A percentile compares a stretch with the other conserved stretches of the same genome.
These are phyloP conservation scores for Scenedesmus sp. DNA, from an alignment of 163 green algal species.

Conservation along the genomic window DNA sequence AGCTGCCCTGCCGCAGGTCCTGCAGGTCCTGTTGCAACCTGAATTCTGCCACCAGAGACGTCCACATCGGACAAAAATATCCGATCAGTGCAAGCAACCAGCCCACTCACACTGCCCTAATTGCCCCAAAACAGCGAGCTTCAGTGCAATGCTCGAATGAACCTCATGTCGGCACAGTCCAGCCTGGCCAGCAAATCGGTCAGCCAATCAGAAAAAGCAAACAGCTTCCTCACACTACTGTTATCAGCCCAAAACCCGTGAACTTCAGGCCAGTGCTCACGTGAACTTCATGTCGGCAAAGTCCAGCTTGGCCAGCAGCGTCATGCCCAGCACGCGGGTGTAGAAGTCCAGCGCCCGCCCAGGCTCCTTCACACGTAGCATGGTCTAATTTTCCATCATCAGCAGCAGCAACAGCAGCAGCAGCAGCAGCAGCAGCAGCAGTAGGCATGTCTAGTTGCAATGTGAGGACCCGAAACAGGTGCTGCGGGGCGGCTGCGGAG, in stretches of 20 bases:
- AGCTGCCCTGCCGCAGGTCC: not conserved
- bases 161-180: too few species aligned
- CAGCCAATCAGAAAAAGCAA: too few species aligned
- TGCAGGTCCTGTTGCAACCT: too few species aligned
- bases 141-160: too few species aligned
- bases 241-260: too few species aligned
- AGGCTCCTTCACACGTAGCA: conserved; percentile 93
- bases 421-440: conserved; percentile 15
- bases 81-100: not conserved
- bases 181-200: too few species aligned
- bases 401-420: conserved; percentile 41
- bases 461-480: not conserved
- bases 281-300: conserved; percentile 93
- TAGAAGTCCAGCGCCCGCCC: conserved; percentile 90
- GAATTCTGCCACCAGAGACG: too few species aligned
- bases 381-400: conserved; percentile 71
- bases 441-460: not conserved
- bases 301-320: conserved; percentile 89
- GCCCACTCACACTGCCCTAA: not conserved
- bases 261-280: not conserved
- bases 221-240: too few species aligned
- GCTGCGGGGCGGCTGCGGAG: too few species aligned
- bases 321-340: conserved; percentile 86
- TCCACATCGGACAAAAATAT: too few species aligned
- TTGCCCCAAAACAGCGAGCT: too few species aligned